Conservation (phyloP, 176 grass and related monocot species). For the Tillandsia leiboldiana region DNA sequence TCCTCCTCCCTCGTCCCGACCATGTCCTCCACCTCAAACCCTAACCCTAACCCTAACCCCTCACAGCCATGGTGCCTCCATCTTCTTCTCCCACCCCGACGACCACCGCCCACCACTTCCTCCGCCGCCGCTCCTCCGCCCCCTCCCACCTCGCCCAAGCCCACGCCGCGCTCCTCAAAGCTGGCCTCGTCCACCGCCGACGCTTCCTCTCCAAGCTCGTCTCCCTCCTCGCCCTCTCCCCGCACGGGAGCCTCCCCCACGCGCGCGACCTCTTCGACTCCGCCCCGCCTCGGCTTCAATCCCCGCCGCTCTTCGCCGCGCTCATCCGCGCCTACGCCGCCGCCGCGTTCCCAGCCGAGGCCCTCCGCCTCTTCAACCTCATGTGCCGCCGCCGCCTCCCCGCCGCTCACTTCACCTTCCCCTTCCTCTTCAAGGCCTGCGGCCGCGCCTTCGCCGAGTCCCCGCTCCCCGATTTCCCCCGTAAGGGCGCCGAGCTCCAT, state of each 20-base stretch:
- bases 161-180: constrained; percentile 44
- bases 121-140: constrained; percentile 16
- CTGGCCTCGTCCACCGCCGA: constrained; percentile 26
- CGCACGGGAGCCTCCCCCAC: constrained; percentile 30
- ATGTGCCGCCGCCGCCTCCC: constrained; percentile 18
- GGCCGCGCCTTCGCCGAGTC: constrained; percentile 30
- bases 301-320: constrained; percentile 39
- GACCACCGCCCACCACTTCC: constrained; percentile 1
- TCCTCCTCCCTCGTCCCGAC: no score
- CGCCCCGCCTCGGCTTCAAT: constrained; percentile 8
- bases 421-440: constrained; percentile 63
- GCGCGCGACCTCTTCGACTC: constrained; percentile 39
- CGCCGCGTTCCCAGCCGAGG: constrained; percentile 14
- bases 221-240: constrained; percentile 31
- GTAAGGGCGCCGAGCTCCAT: constrained; percentile 44
- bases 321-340: constrained; percentile 30
- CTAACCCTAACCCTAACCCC: no score
- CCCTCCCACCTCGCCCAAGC: constrained; percentile 9
- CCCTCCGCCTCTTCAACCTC: constrained; percentile 33
- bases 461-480: constrained; percentile 4
- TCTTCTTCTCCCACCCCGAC: not conserved
- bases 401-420: constrained; percentile 37
- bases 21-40: no score
- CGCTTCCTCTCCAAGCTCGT: constrained; percentile 32
- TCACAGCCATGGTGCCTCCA: not conserved